Conservation (phyloP, 2,329 filamentous ascomycete genomes). For the Neofusicoccum laricinum region DNA sequence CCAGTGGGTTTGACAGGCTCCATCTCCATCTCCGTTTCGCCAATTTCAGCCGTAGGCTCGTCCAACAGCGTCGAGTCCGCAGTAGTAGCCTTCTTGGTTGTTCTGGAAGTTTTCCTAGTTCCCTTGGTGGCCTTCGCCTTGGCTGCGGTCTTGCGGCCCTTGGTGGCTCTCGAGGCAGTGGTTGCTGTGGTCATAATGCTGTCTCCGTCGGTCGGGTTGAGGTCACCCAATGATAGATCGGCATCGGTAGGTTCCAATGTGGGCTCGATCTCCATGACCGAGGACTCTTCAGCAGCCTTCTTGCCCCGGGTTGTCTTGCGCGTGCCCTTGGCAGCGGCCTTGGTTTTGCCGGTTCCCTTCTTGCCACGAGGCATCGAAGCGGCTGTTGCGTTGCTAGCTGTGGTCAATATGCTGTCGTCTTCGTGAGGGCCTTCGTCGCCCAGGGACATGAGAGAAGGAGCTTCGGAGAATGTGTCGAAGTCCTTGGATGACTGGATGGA, state of each 20-base stretch:
- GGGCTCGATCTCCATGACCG: background rate
- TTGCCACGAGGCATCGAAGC: constrained; percentile 34
- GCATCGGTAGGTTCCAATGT: background rate
- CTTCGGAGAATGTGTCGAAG: constrained; percentile 42
- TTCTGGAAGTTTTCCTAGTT: constrained; percentile 35
- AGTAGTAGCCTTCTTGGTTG: constrained; percentile 29
- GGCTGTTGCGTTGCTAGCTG: constrained; percentile 39
- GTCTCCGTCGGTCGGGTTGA: constrained; percentile 49
- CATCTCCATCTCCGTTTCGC: background rate
- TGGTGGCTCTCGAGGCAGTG: constrained; percentile 34
- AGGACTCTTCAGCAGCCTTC: constrained; percentile 30
- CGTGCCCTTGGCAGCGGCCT: constrained; percentile 48
- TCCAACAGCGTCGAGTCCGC: constrained; percentile 15
- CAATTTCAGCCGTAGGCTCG: background rate
- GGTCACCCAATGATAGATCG: constrained; percentile 6
- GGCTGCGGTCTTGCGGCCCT: constrained; percentile 36
- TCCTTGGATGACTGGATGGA: constrained; percentile 49
- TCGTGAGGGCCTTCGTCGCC: constrained; percentile 49
- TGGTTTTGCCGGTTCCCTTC: constrained; percentile 39
- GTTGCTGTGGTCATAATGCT: constrained; percentile 50
- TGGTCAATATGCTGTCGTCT: constrained; percentile 55
- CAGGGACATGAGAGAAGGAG: constrained; percentile 33
- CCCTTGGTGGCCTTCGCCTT: constrained; percentile 42
- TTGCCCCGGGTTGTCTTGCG: constrained; percentile 37
- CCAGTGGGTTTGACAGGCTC: background rate